Evolutionary conservation across 495 filamentous ascomycete genomes (phyloP).

Genomic region (Trichocladium antarcticum): DNA sequence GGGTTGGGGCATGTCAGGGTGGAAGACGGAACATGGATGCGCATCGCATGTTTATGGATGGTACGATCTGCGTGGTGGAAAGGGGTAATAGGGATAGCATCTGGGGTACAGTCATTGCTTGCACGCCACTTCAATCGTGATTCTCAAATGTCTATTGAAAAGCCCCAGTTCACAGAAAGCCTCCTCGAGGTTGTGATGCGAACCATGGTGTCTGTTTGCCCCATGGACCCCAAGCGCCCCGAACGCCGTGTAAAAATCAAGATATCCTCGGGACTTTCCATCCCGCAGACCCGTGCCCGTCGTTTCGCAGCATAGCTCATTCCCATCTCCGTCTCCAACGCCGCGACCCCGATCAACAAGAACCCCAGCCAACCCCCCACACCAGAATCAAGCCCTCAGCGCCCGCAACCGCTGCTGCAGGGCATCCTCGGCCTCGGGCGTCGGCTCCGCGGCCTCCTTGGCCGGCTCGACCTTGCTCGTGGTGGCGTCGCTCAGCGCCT

Average conservation of each 20-base stretch:
- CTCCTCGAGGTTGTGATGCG: not conserved
- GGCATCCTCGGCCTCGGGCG: constrained; percentile 52
- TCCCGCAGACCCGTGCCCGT: too few relatives aligned
- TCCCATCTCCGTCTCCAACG: not conserved
- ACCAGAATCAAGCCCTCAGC: constrained; percentile 33
- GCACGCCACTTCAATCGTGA: not conserved
- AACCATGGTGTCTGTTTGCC: not conserved
- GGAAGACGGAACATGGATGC: not conserved
- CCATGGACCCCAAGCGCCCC: not conserved
- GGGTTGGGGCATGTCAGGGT: not conserved
- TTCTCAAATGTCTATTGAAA: not conserved
- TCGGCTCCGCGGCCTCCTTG: constrained; percentile 39
- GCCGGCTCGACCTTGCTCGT: constrained; percentile 44
- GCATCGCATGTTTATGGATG: not conserved
- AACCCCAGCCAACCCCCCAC: not conserved
- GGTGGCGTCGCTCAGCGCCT: constrained; percentile 54
- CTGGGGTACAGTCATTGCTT: too few relatives aligned
- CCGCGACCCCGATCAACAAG: not conserved
- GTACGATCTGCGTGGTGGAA: not conserved
- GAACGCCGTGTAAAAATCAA: constrained; percentile 1
- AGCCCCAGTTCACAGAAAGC: not conserved
- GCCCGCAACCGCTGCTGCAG: constrained; percentile 48
- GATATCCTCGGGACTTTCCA: too few relatives aligned
- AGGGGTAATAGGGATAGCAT: too few relatives aligned
- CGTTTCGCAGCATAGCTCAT: not conserved